phyloP scores from a whole-genome alignment of 768 basidiomycete species.

The Naganishia friedmannii region DNA sequence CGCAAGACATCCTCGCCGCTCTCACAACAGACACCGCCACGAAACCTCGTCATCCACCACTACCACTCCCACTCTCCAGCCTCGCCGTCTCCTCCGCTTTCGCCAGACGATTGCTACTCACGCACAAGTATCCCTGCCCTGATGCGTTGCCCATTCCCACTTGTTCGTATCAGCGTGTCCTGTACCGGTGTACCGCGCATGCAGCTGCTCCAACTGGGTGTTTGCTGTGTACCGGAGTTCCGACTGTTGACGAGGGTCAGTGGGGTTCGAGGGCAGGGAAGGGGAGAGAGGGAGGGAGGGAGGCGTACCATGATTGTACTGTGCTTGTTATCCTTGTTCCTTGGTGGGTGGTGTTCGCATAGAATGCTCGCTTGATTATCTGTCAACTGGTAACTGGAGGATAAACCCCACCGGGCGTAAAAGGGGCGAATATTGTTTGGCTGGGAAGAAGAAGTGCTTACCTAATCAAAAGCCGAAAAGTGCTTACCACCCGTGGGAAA shows the following conservation, averaged over 20 bases:
- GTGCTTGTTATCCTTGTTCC: no score
- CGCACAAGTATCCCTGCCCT: constrained; percentile 33
- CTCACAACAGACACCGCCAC: no score
- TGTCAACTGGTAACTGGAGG: no score
- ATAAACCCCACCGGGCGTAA: no score
- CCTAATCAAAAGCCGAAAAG: no score
- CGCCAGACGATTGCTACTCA: background rate
- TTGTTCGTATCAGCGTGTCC: constrained; percentile 96
- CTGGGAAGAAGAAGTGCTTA: no score
- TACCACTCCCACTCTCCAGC: background rate
- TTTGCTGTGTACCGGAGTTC: constrained; percentile 94
- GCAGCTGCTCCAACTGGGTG: constrained; percentile 90
- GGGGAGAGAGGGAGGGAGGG: background rate
- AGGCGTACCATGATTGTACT: background rate
- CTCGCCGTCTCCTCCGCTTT: background rate
- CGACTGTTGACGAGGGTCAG: constrained; percentile 16
- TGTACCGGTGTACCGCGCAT: constrained; percentile 92
- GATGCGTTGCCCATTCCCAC: constrained; percentile 57
- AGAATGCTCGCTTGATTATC: no score
- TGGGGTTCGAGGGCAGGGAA: background rate
- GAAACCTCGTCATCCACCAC: background rate
- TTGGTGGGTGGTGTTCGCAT: no score
- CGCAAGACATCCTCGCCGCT: no score
- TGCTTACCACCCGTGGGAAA: no score
- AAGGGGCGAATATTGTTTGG: no score